Evolutionary conservation across 1,284 basidiomycete species (phyloP), one percentile per base, ranked within the genome.

Genomic region (Agroathelia rolfsii): DNA sequence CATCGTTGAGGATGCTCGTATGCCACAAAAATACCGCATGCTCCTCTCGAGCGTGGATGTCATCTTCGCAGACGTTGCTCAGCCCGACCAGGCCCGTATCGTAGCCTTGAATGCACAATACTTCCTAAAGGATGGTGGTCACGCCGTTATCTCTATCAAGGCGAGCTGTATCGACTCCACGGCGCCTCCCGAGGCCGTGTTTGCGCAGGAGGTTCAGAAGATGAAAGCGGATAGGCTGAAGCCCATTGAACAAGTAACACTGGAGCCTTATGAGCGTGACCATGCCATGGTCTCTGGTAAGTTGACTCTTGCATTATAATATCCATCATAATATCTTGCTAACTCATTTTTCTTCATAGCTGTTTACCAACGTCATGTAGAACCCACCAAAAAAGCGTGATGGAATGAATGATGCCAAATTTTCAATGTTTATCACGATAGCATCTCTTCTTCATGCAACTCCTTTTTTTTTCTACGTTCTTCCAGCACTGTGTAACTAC

Each of bases 121-220:
- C 57, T 99, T 98, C 80, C 72, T 99, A 44, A 96, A 95, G 64
- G 83, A 95, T 58, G 77, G 75, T 25, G 94, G 95, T 3, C 87
- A 95, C 51, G 72, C 79, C 45, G 77, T 99, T 49, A 93, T 99
- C 50, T 97, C 93, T 38, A 96, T 99, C 77, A 99, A 99, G 70
- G 95, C 95, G 30, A 93, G 87, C 55, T 99, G 94, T 72, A 87
- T 99, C 60, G 95, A 99, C 62, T 97, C 90, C 33, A 96, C 93
- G 17, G 76, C 76, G 4, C 76, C 86, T 2, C 81, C 94, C 11
- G 89, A 92, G 46, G 81, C 79, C 15, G 86, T 97, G 24, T 98
- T 97, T 50, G 83, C 87, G 3, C 66, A 71, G 34, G 90, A 98
- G 61, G 86, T 97, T 36, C 79, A 92, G 57, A 76, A 70, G 50